Evolutionary conservation across 495 filamentous ascomycete genomes (phyloP), one percentile per base, ranked within the genome.

Genomic region (Penicillium canariense): DNA sequence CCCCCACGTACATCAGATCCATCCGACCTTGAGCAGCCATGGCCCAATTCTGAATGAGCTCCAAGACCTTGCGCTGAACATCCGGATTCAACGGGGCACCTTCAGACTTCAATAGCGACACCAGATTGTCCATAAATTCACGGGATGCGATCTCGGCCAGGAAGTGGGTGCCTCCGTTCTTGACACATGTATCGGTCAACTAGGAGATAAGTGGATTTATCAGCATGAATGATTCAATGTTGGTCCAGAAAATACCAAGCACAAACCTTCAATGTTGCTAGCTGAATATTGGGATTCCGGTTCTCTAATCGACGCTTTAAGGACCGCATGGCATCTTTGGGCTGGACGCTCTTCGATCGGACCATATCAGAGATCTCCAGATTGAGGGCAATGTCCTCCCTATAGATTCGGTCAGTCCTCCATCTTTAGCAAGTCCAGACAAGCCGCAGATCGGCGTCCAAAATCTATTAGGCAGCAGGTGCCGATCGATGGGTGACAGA

Each of bases 131-230:
- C 90, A 98, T 95, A 60, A 97, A 98, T 73, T 98, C 94, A 52
- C 93, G 84, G 2, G 92, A 96, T 12, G 94, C 93, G 54, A 98
- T 92, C 72, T 97, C 94, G 45, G 85, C 79, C 38, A 98, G 83
- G 65, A 98, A 98, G 72, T 98, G 94, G n/a, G 86, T 84, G 39
- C 94, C 94, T 22, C 94, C 94, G 73, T 98, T 98, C 72, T 98
- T 98, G 27, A 97, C 93, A 66, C 94, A 97, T 5, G 94, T 97
- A 75, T 98, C 94, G 27, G 93, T 96, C 55, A 98, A 87, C 86
- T 84, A 67, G 22, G 14, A n/a, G 26, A 32, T 4, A 26, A 46
- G 34, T 15, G 8, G 1, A 36, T 26, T 44, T 23, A 43, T 71
- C 35, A 64, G 60, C 36, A 30, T 30, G 12, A n/a, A 17, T 15